Base-by-base conservation (phyloP, 495 filamentous ascomycete species). In the Xylona heveae region DNA sequence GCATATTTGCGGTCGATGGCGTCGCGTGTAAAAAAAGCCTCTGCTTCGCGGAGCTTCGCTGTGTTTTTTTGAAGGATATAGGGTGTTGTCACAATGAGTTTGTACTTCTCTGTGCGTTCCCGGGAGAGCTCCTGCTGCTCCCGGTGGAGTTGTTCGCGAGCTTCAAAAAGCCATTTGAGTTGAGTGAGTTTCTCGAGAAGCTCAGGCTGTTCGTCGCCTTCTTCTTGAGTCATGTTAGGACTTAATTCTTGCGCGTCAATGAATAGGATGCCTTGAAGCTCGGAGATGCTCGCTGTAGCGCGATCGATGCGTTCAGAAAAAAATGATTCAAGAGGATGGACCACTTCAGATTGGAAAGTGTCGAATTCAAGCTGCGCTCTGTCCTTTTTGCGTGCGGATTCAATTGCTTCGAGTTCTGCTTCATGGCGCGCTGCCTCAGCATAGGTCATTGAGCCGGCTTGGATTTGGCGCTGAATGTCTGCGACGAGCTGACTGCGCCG, bases 121-220 rank as follows among this genome's bases (percentile, higher is more conserved):
- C 66, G 69, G 5, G 91, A 64, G 1, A 97, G 56, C 23, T 88
- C 77, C 46, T 78, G 85, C n/a, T 78, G 54, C 40, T 80, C 75
- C 4, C 72, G 67, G 47, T 94, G 74, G 4, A 95, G 66, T 33
- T 68, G 62, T 49, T 97, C 90, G 4, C 84, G 72, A 4, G 77
- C 77, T 44, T 97, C 88, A 43, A 93, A 95, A 18, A 95, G 74
- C 88, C 88, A 97, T 45, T 97, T 97, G 6, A 95, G 59, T 17
- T 91, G 68, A 0, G 88, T 95, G 3, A 97, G 62, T 39, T 88
- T 88, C 52, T 97, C 88, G 1, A 94, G 59, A 0, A 95, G 60
- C 53, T 95, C 90, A 0, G 88, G 83, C 46, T 85, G 77, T 47
- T 92, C 85, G 43, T 94, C 84, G 34, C 85, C 85, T 50, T 92